Conservation (phyloP, 306 rosid species). For the Quercus glauca region DNA sequence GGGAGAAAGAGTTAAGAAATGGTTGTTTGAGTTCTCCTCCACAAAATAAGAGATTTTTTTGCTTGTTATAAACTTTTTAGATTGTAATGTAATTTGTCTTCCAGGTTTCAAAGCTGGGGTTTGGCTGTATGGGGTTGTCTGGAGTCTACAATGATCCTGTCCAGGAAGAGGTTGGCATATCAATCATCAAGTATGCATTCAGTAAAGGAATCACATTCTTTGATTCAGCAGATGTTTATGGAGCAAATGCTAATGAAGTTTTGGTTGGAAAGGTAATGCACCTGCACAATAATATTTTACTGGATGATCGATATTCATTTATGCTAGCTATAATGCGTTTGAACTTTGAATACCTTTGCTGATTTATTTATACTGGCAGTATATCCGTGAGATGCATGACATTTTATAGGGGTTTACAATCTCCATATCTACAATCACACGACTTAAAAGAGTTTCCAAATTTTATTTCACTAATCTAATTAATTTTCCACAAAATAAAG, state of each 20-base stretch:
- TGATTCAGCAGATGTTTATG: slow-evolving; percentile 64
- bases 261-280: slow-evolving; percentile 65
- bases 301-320: background rate
- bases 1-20: background rate
- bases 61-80: background rate
- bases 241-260: slow-evolving; percentile 53
- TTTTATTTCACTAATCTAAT: too few relatives aligned
- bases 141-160: slow-evolving; percentile 54
- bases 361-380: background rate
- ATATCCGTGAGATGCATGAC: too few relatives aligned
- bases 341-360: background rate
- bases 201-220: slow-evolving; percentile 64
- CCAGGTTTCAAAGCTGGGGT: slow-evolving; percentile 75
- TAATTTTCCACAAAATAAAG: too few relatives aligned
- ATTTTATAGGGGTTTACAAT: too few relatives aligned
- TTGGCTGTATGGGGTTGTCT: slow-evolving; percentile 63
- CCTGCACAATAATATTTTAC: background rate
- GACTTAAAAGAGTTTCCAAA: too few relatives aligned
- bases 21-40: background rate
- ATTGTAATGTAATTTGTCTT: background rate
- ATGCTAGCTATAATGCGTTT: background rate
- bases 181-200: slow-evolving; percentile 60
- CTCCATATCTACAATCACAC: too few relatives aligned
- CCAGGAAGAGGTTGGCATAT: slow-evolving; percentile 52
- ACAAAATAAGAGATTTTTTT: background rate